Evolutionary conservation across 306 rosid species (phyloP).

Genomic region (Cicer yamashitae): DNA sequence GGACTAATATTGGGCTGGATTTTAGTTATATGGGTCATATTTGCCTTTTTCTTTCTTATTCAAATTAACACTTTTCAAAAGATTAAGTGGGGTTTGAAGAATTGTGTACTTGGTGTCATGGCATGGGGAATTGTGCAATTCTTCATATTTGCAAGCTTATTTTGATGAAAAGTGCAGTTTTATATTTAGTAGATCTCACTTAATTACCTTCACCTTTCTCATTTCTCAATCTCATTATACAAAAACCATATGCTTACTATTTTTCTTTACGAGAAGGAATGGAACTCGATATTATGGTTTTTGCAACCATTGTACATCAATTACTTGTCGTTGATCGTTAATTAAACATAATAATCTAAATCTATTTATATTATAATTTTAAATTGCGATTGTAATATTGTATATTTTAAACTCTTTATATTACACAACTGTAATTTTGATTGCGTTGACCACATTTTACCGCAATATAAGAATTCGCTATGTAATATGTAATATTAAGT

Average conservation of each 20-base stretch:
- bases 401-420: no score
- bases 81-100: constrained; percentile 45
- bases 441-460: no score
- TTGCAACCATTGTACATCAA: no score
- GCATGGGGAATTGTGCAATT: constrained; percentile 62
- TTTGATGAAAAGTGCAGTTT: constrained; percentile 19
- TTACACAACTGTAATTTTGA: no score
- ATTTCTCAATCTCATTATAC: neutral
- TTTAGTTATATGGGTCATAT: neutral
- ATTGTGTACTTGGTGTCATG: constrained; percentile 58
- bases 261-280: no score
- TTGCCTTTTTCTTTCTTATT: constrained; percentile 40
- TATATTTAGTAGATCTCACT: constrained; percentile 31
- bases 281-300: no score
- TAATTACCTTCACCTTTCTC: neutral
- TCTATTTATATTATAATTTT: no score
- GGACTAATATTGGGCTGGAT: neutral
- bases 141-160: constrained; percentile 39
- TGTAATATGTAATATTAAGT: no score
- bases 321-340: no score
- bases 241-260: neutral
- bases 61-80: constrained; percentile 45
- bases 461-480: no score
- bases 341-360: no score
- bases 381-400: no score